Conservation (phyloP, 129 eudicot genomes). For the Kitagawia praeruptora region DNA sequence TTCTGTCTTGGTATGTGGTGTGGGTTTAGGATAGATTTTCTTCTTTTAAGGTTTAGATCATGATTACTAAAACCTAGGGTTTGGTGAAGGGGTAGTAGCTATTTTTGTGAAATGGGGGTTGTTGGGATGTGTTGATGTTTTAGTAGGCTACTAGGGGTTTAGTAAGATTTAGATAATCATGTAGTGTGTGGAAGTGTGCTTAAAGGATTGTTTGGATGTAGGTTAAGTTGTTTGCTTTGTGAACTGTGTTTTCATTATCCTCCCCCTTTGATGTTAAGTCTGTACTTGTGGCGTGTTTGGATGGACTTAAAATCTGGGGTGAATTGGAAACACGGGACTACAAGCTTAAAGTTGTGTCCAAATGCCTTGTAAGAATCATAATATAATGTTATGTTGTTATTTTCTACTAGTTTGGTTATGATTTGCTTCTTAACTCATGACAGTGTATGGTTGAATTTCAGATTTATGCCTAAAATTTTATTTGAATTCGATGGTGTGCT, state of each 20-base stretch:
- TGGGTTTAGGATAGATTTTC: not conserved
- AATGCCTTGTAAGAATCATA: not conserved
- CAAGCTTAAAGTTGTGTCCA: not conserved
- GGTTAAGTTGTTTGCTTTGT: not conserved
- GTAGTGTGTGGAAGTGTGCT: not conserved
- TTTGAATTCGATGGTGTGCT: no score
- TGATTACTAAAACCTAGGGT: constrained; percentile 8
- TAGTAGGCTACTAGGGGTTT: not conserved
- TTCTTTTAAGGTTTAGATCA: not conserved
- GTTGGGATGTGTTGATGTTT: not conserved
- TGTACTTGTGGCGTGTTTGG: not conserved
- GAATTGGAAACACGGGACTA: constrained; percentile 30
- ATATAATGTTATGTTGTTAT: not conserved
- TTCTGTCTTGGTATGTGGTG: not conserved
- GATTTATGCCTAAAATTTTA: no score
- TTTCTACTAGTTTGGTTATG: not conserved
- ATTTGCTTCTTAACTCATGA: no score
- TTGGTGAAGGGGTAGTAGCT: constrained; percentile 1
- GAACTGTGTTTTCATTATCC: constrained; percentile 26
- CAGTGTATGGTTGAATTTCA: no score
- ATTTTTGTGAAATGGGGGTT: not conserved
- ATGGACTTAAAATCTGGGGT: constrained; percentile 19
- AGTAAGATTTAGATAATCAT: not conserved
- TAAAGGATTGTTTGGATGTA: not conserved
- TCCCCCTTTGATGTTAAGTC: constrained; percentile 7